Conservation (phyloP, 2,329 filamentous ascomycete species). For the Colletotrichum tropicicola region DNA sequence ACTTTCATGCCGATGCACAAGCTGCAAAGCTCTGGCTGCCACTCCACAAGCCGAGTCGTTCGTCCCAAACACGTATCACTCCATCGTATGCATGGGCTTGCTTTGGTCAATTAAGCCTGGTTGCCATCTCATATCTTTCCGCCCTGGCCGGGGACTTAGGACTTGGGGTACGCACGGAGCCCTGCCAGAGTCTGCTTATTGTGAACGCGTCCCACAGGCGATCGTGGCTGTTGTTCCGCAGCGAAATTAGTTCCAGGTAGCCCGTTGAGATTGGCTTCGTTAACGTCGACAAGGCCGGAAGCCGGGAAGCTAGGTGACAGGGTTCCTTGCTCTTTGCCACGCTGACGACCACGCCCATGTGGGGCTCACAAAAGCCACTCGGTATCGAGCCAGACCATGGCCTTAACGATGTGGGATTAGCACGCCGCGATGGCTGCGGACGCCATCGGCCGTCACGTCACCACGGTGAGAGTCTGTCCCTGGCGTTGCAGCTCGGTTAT, state of each 20-base stretch:
- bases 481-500: not conserved
- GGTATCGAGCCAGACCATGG: constrained; percentile 1
- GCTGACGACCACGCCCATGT: not conserved
- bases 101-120: not conserved
- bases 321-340: constrained; percentile 14
- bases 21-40: not conserved
- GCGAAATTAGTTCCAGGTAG: constrained; percentile 12
- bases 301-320: constrained; percentile 5
- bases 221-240: not conserved
- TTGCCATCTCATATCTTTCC: too few species aligned
- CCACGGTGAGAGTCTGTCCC: not conserved
- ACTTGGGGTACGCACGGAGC: too few species aligned
- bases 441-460: not conserved
- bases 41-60: not conserved
- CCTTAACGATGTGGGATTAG: not conserved
- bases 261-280: constrained; percentile 14
- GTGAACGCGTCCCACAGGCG: not conserved
- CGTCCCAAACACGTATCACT: not conserved
- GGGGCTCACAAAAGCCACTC: constrained; percentile 9
- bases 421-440: not conserved
- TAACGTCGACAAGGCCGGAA: not conserved
- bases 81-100: too few species aligned
- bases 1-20: not conserved
- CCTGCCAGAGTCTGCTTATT: not conserved
- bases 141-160: too few species aligned